Percentiles rank a stretch among this genome's conserved stretches.
phyloP scores from a whole-genome alignment of 495 filamentous ascomycete species.

The Pyronema omphalodes region DNA sequence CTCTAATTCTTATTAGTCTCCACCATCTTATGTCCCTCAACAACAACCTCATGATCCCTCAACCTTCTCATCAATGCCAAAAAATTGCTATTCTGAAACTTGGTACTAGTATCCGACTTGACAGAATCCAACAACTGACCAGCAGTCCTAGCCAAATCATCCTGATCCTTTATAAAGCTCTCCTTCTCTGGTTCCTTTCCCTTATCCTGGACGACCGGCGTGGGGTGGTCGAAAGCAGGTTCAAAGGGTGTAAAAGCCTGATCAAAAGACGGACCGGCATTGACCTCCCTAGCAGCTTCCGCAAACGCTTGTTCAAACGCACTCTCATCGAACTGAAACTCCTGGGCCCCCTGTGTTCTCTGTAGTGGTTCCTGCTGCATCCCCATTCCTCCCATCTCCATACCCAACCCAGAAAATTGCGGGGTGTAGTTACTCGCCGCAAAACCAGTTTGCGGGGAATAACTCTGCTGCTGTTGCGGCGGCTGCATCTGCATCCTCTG shows the following conservation, averaged over 20 bases:
- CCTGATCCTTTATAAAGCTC: conserved; percentile 30
- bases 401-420: neutral
- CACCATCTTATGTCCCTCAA: conserved; percentile 22
- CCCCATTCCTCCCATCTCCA: conserved; percentile 9
- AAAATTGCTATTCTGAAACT: conserved; percentile 65
- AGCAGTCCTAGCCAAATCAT: conserved; percentile 54
- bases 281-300: conserved; percentile 15
- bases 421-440: neutral
- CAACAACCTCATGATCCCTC: conserved; percentile 20
- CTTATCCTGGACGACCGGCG: conserved; percentile 8
- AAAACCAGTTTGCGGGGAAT: neutral
- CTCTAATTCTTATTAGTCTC: conserved; percentile 4
- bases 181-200: conserved; percentile 28
- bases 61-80: conserved; percentile 49
- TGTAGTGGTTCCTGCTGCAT: neutral
- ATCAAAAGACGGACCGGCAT: neutral
- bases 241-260: neutral
- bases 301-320: conserved; percentile 28
- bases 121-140: conserved; percentile 53
- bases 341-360: neutral
- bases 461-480: conserved; percentile 19
- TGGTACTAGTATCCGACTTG: conserved; percentile 43
- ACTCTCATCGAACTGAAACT: conserved; percentile 24
- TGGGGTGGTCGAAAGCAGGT: neutral
- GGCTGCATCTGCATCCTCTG: conserved; percentile 5